A percentile compares a stretch with the other conserved stretches of the same genome.
Evolutionary conservation across 148 eudicot genomes (phyloP).

Genomic region (Polygonum maritimum): DNA sequence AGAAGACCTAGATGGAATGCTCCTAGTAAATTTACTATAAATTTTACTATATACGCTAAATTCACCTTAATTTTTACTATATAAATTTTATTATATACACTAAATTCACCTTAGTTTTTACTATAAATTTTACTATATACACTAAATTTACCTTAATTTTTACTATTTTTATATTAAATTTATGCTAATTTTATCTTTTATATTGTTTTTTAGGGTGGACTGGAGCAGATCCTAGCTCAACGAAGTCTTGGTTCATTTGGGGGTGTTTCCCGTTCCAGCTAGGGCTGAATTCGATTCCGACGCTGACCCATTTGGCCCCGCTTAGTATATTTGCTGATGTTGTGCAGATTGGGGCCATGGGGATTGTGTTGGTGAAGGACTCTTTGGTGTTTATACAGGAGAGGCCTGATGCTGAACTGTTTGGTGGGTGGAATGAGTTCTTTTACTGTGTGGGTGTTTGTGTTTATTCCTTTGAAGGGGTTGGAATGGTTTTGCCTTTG

Average conservation of each 20-base stretch:
- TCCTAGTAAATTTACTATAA: too few species aligned
- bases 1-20: too few species aligned
- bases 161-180: too few species aligned
- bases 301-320: conserved; percentile 71
- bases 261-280: conserved; percentile 65
- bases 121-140: too few species aligned
- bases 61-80: too few species aligned
- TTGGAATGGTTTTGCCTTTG: conserved; percentile 68
- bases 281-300: conserved; percentile 60
- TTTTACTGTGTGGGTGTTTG: conserved; percentile 68
- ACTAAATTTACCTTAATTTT: too few species aligned
- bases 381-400: conserved; percentile 15
- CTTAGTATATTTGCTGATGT: conserved; percentile 74
- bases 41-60: too few species aligned
- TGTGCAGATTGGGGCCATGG: conserved; percentile 67
- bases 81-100: too few species aligned
- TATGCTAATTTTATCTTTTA: too few species aligned
- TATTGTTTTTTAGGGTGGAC: too few species aligned
- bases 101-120: too few species aligned
- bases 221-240: too few species aligned
- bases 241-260: conserved; percentile 49
- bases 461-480: conserved; percentile 63
- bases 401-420: conserved; percentile 26
- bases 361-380: conserved; percentile 55
- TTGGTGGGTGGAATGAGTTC: conserved; percentile 41